These are phyloP conservation scores for Penicillium manginii DNA, from an alignment of 495 filamentous ascomycete species.

Conservation along the genomic window DNA sequence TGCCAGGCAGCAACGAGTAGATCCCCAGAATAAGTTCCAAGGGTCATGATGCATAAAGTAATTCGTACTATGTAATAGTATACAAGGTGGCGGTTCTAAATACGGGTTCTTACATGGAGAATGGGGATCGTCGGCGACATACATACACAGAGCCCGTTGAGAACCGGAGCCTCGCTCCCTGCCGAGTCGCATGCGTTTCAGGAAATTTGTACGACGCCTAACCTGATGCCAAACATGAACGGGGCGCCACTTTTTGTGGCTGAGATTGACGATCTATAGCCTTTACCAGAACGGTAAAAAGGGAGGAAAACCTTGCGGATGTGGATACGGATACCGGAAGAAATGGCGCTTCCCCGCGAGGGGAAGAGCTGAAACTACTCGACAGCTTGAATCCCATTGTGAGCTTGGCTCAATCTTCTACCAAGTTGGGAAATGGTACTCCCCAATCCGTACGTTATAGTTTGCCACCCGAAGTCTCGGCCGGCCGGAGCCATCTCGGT, in stretches of 20 bases:
- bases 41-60: background rate
- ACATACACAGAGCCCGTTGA: background rate
- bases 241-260: conserved; percentile 23
- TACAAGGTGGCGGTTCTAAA: background rate
- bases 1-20: background rate
- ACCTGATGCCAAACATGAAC: background rate
- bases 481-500: conserved; percentile 5
- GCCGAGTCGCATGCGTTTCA: background rate
- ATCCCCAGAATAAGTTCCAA: background rate
- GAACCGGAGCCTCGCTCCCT: background rate
- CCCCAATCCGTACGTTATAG: background rate
- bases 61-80: no score
- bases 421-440: background rate
- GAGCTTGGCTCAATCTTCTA: background rate
- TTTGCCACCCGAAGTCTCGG: conserved; percentile 4
- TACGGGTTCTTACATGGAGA: background rate
- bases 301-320: conserved; percentile 12
- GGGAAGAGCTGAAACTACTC: conserved; percentile 16
- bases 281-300: conserved; percentile 8
- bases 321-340: background rate
- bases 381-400: conserved; percentile 10
- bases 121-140: background rate
- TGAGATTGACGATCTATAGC: conserved; percentile 19
- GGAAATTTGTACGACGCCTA: background rate
- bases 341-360: conserved; percentile 14